phyloP scores from a whole-genome alignment of 257 asterid genomes.

The Solanum piurae region DNA sequence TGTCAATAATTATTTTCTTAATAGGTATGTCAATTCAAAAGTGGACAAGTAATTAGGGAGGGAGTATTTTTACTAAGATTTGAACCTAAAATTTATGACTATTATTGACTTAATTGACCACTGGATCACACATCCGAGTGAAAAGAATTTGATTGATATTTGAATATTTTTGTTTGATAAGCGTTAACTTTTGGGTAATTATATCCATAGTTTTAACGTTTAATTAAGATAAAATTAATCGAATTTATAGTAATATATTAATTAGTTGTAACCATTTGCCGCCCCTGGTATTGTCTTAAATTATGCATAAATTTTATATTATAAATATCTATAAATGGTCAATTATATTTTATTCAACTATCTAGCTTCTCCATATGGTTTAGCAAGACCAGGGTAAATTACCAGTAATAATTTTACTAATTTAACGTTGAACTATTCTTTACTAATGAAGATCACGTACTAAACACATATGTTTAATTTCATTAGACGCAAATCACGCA shows the following conservation, averaged over 20 bases:
- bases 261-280: not conserved
- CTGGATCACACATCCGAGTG: fast-evolving
- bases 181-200: not conserved
- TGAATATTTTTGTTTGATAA: not conserved
- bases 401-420: not conserved
- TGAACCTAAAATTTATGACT: not conserved
- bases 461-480: not conserved
- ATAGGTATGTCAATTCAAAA: too few species aligned
- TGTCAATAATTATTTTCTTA: too few species aligned
- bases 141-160: not conserved
- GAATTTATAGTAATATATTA: not conserved
- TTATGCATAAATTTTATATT: not conserved
- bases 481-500: not conserved
- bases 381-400: not conserved
- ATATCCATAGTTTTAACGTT: not conserved
- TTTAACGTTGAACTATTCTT: not conserved
- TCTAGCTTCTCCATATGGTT: not conserved
- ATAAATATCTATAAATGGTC: not conserved
- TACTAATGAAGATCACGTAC: not conserved
- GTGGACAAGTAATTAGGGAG: too few species aligned
- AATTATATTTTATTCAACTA: not conserved
- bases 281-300: not conserved
- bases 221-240: not conserved
- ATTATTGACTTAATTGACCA: not conserved
- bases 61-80: not conserved